Evolutionary conservation across 345 rosid genomes (phyloP).

Genomic region (Nephelium lappaceum): DNA sequence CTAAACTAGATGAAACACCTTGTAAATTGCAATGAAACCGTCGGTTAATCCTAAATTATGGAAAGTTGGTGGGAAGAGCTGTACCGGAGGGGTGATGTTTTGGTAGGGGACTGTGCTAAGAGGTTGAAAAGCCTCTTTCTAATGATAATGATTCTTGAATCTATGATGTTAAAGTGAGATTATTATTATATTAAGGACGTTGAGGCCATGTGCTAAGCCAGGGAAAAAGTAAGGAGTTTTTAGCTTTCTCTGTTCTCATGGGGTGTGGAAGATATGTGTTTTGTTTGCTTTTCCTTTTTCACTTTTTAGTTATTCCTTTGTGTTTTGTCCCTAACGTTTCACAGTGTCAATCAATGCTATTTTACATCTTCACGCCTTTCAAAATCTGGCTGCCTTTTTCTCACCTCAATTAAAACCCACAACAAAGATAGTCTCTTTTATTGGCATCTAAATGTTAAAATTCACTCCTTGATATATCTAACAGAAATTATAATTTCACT

Average conservation of each 20-base stretch:
- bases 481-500: too few species aligned
- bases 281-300: constrained; percentile 30
- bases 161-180: constrained; percentile 11
- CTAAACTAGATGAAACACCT: neutral
- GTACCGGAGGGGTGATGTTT: too few species aligned
- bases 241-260: constrained; percentile 34
- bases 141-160: neutral
- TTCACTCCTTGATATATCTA: neutral
- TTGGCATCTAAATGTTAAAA: too few species aligned
- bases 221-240: constrained; percentile 31
- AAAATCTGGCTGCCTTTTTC: neutral
- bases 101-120: neutral
- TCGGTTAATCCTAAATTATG: neutral
- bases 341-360: constrained; percentile 13
- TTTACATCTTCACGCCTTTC: constrained; percentile 6
- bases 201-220: constrained; percentile 59
- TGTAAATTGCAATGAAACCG: neutral
- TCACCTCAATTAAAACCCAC: neutral
- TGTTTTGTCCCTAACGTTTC: constrained; percentile 26
- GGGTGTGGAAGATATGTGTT: constrained; percentile 27
- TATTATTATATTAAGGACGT: constrained; percentile 28
- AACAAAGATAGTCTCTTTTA: too few species aligned
- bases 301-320: constrained; percentile 20
- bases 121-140: constrained; percentile 10
- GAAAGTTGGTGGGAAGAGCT: neutral